Evolutionary conservation across 2,329 filamentous ascomycete genomes (phyloP), one percentile per base, ranked within the genome.

Genomic region (Hymenoscyphus salicellus): DNA sequence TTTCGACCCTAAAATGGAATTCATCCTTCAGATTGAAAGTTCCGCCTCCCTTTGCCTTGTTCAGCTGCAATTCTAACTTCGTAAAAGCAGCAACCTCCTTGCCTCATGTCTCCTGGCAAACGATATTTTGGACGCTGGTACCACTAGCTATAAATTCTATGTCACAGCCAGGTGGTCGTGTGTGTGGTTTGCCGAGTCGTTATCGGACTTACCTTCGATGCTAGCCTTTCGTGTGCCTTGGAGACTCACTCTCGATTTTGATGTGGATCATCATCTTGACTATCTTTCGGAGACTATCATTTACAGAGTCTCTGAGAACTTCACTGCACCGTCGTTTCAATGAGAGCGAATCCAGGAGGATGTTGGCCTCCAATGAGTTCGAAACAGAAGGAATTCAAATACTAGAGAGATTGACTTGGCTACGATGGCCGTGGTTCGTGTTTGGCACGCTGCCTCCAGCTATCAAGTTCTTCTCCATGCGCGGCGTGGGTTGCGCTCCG

Each of bases 121-220:
- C 63, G 2, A 58, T 65, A 23, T 67, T 69, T 60, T 71, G 66
- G 67, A 63, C 60, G 1, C 60, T 71, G 0, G 28, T 70, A 1
- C 57, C 66, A 23, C 58, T 71, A 11, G 69, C 63, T 3, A 57
- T 67, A 6, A 71, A 66, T 43, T 55, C 61, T 23, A 71, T 71
- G 63, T 65, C 68, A n/a, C 63, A 67, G 36, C 66, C 66, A 14
- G 66, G 67, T 17, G 63, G 65, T 1, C 57, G 46, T 55, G 49
- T 69, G 1, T 59, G 52, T 32, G 63, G 64, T 10, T 52, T 64
- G 10, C 59, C 68, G 32, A 59, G 58, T 16, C 55, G 63, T 16
- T 67, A 68, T 58, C 55, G 68, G 26, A 66, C 64, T n/a, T 55
- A 64, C 30, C 28, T 69, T 14, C 61, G 65, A 5, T 64, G 65